Evolutionary conservation across 345 rosid genomes (phyloP).

Genomic region (Heritiera littoralis): DNA sequence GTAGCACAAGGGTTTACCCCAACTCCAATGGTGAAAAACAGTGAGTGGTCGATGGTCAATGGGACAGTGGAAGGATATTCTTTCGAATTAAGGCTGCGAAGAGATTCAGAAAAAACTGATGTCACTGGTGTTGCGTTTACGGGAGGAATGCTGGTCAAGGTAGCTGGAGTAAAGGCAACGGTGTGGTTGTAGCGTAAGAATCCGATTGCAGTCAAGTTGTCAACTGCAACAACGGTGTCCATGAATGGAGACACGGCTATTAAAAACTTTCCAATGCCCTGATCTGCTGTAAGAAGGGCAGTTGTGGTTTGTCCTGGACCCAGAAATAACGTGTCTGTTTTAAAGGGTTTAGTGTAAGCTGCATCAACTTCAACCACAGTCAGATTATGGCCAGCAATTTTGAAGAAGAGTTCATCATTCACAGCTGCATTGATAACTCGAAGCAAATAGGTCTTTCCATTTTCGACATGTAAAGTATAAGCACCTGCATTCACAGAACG

Average conservation of each 20-base stretch:
- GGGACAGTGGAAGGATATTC: conserved; percentile 58
- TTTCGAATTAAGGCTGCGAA: conserved; percentile 65
- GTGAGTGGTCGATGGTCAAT: conserved; percentile 48
- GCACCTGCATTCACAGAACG: conserved; percentile 22
- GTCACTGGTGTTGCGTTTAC: conserved; percentile 57
- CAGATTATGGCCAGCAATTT: conserved; percentile 58
- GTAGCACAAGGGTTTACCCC: conserved; percentile 66
- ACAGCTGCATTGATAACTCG: conserved; percentile 68
- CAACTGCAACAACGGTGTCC: conserved; percentile 62
- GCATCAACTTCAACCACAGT: conserved; percentile 75
- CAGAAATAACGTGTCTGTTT: conserved; percentile 52
- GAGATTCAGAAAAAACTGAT: conserved; percentile 34
- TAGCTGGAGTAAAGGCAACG: conserved; percentile 35
- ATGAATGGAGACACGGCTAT: conserved; percentile 72
- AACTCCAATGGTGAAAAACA: conserved; percentile 52
- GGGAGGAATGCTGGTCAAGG: conserved; percentile 47
- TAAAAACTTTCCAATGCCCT: conserved; percentile 46
- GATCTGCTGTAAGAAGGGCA: conserved; percentile 52
- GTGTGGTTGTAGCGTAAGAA: conserved; percentile 50
- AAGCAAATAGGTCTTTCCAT: conserved; percentile 61
- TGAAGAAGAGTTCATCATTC: conserved; percentile 78
- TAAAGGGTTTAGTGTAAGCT: conserved; percentile 56
- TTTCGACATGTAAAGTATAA: conserved; percentile 52
- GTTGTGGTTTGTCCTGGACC: conserved; percentile 86
- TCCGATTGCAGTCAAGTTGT: conserved; percentile 50